Conservation (phyloP, 805 yeast genomes). For the Ogataea pini region DNA sequence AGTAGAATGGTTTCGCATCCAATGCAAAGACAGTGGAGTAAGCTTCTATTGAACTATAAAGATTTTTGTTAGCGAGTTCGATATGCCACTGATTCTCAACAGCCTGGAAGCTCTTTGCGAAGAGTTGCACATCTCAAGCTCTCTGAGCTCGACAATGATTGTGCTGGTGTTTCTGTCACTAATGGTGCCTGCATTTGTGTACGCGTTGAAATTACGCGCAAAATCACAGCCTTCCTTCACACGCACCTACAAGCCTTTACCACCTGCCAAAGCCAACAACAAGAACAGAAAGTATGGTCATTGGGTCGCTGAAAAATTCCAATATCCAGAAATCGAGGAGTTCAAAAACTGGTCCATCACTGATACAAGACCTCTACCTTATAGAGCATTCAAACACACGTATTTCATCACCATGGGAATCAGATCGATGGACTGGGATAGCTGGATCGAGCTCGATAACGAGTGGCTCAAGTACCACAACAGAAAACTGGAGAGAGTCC, state of each 20-base stretch:
- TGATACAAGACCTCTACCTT: constrained; percentile 57
- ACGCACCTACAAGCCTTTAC: constrained; percentile 31
- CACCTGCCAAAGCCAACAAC: constrained; percentile 41
- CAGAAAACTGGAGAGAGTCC: constrained; percentile 51
- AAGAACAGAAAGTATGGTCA: constrained; percentile 48
- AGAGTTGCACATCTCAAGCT: constrained; percentile 9
- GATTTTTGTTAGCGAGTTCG: not conserved
- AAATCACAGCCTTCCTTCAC: constrained; percentile 9
- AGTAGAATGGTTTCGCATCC: not conserved
- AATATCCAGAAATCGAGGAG: constrained; percentile 50
- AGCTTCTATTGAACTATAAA: not conserved
- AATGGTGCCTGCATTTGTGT: constrained; percentile 1
- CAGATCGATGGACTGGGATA: constrained; percentile 57
- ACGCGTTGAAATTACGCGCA: not conserved
- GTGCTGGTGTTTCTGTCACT: not conserved
- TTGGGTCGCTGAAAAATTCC: constrained; percentile 56
- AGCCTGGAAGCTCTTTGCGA: constrained; percentile 12
- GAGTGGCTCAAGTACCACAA: constrained; percentile 61
- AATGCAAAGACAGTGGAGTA: not conserved
- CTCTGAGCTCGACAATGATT: constrained; percentile 8
- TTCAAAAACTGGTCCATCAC: constrained; percentile 50
- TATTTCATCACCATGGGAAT: constrained; percentile 72
- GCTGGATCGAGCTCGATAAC: constrained; percentile 69
- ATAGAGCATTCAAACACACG: constrained; percentile 65
- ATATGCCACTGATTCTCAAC: constrained; percentile 12